These are phyloP conservation scores for Gloeostereum incarnatum DNA, from an alignment of 768 basidiomycete species.

Conservation along the genomic window DNA sequence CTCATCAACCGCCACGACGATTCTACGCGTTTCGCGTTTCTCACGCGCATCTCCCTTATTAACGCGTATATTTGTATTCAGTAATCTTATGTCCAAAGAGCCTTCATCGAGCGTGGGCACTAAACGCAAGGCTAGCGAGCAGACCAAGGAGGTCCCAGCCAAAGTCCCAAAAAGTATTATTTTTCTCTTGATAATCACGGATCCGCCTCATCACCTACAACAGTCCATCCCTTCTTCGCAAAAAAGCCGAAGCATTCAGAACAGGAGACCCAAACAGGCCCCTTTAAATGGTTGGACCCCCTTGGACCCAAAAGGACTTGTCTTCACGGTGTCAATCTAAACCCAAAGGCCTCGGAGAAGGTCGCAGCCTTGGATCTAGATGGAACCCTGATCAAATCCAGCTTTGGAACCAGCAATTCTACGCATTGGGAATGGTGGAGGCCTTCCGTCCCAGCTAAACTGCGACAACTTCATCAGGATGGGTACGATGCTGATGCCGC, in stretches of 20 bases:
- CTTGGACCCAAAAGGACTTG: conserved; percentile 25
- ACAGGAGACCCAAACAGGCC: not conserved
- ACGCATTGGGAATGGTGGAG: conserved; percentile 41
- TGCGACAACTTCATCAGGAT: conserved; percentile 34
- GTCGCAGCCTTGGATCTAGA: conserved; percentile 62
- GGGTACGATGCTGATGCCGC: conserved; percentile 28
- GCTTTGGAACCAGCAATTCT: conserved; percentile 3
- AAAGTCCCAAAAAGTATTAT: too few relatives aligned
- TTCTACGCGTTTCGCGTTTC: too few relatives aligned
- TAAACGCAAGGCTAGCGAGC: too few relatives aligned
- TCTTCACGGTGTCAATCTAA: conserved; percentile 21
- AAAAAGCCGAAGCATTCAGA: conserved; percentile 9
- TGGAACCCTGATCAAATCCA: conserved; percentile 52
- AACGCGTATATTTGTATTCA: too few relatives aligned
- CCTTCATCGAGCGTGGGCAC: too few relatives aligned
- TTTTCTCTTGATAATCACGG: too few relatives aligned
- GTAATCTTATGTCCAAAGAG: too few relatives aligned
- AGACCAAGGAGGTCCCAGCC: too few relatives aligned
- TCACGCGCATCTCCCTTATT: too few relatives aligned
- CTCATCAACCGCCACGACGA: too few relatives aligned
- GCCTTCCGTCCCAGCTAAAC: conserved; percentile 32
- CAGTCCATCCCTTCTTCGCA: conserved; percentile 26
- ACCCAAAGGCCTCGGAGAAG: conserved; percentile 22
- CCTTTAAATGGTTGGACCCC: conserved; percentile 12
- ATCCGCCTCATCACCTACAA: too few relatives aligned